Percentiles rank a stretch among this genome's conserved stretches.
These are phyloP conservation scores for Secale cereale DNA, from an alignment of 176 grass and related monocot genomes.

Conservation along the genomic window DNA sequence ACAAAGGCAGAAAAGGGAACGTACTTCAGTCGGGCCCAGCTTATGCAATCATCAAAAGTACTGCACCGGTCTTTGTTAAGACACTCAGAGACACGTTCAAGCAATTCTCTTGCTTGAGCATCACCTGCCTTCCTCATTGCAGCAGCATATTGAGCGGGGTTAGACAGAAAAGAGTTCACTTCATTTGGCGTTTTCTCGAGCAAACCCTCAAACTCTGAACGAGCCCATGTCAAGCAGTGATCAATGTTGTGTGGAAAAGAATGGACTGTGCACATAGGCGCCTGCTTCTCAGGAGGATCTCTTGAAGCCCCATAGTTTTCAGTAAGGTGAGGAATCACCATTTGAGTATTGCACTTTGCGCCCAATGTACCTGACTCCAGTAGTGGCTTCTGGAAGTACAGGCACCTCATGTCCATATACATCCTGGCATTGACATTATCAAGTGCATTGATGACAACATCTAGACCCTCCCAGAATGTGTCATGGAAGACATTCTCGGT, in stretches of 20 bases:
- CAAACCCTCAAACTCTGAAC: conserved; percentile 62
- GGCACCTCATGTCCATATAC: conserved; percentile 73
- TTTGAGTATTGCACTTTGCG: conserved; percentile 73
- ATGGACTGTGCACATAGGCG: conserved; percentile 67
- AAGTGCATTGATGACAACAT: conserved; percentile 73
- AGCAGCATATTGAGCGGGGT: conserved; percentile 46
- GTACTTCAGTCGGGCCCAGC: conserved; percentile 67
- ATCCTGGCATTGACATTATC: conserved; percentile 75
- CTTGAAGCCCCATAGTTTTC: conserved; percentile 67
- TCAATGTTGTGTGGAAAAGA: conserved; percentile 75
- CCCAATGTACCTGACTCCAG: conserved; percentile 76
- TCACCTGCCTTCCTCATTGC: conserved; percentile 58
- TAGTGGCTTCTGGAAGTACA: conserved; percentile 81
- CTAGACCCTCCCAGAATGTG: conserved; percentile 57
- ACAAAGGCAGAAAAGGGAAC: not conserved
- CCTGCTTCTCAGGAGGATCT: conserved; percentile 62
- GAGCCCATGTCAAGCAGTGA: conserved; percentile 70
- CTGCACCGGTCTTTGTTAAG: conserved; percentile 51
- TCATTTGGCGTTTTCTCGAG: conserved; percentile 65
- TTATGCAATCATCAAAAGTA: conserved; percentile 72
- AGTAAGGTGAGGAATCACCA: conserved; percentile 71
- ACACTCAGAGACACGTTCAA: conserved; percentile 53
- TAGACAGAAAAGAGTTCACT: conserved; percentile 57
- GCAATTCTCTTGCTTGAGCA: conserved; percentile 61
- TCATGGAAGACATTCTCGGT: conserved; percentile 75